Conservation (phyloP, 129 eudicot genomes). For the Saussurea involucrata region DNA sequence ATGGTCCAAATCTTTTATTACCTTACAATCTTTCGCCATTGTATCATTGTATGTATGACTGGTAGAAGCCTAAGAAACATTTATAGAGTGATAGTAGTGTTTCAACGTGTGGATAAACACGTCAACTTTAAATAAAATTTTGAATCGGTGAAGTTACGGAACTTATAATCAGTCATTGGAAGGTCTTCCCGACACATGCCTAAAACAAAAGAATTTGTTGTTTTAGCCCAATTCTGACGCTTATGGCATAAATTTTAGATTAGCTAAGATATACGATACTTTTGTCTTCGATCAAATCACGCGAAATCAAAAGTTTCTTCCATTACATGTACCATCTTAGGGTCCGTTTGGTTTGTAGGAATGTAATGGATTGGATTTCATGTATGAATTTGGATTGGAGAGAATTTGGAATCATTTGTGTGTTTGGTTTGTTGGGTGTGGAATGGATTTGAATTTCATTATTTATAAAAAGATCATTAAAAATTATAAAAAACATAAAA, state of each 20-base stretch:
- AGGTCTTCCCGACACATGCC: not conserved
- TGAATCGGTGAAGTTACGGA: not conserved
- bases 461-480: no score
- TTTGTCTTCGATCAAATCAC: not conserved
- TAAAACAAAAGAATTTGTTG: not conserved
- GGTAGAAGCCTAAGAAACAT: not conserved
- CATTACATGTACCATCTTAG: not conserved
- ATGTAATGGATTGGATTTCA: no score
- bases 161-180: not conserved
- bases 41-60: not conserved
- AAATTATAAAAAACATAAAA: no score
- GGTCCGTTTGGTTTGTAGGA: no score
- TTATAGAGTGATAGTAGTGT: not conserved
- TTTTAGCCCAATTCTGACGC: not conserved
- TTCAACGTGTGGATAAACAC: not conserved
- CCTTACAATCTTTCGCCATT: no score
- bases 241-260: not conserved
- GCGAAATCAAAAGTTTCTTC: not conserved
- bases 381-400: no score
- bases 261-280: not conserved
- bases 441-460: no score
- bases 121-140: not conserved
- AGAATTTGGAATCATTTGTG: no score
- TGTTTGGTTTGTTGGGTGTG: no score
- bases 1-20: no score